These are phyloP conservation scores for Blepharisma stoltei DNA, from an alignment of 73 alveolate genomes.

Conservation along the genomic window DNA sequence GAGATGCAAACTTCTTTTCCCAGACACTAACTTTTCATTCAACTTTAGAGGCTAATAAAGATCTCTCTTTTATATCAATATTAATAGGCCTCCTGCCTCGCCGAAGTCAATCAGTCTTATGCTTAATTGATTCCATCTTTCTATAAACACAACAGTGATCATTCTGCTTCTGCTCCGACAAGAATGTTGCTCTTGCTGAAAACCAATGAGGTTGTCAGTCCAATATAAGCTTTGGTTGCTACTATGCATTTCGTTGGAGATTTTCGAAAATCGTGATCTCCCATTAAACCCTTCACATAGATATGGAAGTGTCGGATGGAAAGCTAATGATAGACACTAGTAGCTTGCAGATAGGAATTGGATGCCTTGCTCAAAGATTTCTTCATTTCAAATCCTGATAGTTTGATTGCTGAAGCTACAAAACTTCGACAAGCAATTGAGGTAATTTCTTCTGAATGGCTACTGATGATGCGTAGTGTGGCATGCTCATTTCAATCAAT, in stretches of 20 bases:
- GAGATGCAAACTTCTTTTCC: conserved; percentile 8
- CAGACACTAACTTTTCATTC: neutral
- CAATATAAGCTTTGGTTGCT: neutral
- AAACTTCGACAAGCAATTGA: neutral
- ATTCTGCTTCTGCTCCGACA: neutral
- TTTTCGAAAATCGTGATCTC: neutral
- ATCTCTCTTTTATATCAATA: neutral
- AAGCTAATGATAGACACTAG: neutral
- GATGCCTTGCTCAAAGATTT: conserved; percentile 11
- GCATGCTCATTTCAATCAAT: conserved; percentile 35
- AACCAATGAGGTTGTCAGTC: neutral
- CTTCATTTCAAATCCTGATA: conserved; percentile 55
- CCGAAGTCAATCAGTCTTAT: neutral
- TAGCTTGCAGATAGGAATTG: neutral
- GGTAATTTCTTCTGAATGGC: neutral
- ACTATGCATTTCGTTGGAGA: neutral
- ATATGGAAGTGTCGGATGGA: neutral
- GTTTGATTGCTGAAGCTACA: conserved; percentile 51
- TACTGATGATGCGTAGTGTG: neutral
- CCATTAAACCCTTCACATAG: conserved; percentile 3
- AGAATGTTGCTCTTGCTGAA: neutral
- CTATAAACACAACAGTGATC: neutral
- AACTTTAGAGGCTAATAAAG: neutral
- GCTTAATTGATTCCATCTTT: neutral
- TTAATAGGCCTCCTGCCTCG: neutral